phyloP scores from a whole-genome alignment of 2,329 filamentous ascomycete species.

The Graphilbum sp. region DNA sequence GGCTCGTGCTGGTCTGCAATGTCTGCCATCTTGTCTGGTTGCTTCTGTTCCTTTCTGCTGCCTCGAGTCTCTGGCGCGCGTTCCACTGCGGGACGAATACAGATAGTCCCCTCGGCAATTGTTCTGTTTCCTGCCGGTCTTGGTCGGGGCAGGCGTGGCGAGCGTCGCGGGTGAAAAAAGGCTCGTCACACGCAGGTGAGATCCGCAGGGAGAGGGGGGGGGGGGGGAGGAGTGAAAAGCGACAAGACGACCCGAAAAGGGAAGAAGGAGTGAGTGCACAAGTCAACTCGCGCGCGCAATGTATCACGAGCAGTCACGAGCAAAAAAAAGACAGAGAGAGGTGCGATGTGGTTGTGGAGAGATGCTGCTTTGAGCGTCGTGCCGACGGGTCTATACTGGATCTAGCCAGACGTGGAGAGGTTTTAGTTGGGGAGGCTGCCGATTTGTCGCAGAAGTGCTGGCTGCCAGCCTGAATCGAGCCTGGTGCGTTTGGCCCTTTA shows the following conservation, averaged over 20 bases:
- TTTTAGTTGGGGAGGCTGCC: constrained; percentile 21
- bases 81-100: too few species aligned
- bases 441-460: constrained; percentile 37
- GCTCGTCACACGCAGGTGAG: too few species aligned
- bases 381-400: constrained; percentile 49
- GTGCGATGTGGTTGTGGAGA: constrained; percentile 31
- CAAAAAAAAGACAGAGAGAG: background rate
- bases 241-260: too few species aligned
- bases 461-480: constrained; percentile 25
- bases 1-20: constrained; percentile 65
- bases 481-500: background rate
- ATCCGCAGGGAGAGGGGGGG: too few species aligned
- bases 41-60: background rate
- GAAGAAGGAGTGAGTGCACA: too few species aligned
- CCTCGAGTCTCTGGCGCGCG: too few species aligned
- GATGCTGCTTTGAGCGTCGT: constrained; percentile 49
- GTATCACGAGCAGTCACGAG: background rate
- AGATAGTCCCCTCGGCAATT: too few species aligned
- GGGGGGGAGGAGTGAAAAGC: too few species aligned
- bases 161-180: too few species aligned
- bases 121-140: too few species aligned
- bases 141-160: too few species aligned
- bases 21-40: constrained; percentile 47
- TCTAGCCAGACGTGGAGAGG: constrained; percentile 41
- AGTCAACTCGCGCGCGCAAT: too few species aligned